These are phyloP conservation scores for Dichotomopilus funicola DNA, from an alignment of 2,329 filamentous ascomycete genomes.

Conservation along the genomic window DNA sequence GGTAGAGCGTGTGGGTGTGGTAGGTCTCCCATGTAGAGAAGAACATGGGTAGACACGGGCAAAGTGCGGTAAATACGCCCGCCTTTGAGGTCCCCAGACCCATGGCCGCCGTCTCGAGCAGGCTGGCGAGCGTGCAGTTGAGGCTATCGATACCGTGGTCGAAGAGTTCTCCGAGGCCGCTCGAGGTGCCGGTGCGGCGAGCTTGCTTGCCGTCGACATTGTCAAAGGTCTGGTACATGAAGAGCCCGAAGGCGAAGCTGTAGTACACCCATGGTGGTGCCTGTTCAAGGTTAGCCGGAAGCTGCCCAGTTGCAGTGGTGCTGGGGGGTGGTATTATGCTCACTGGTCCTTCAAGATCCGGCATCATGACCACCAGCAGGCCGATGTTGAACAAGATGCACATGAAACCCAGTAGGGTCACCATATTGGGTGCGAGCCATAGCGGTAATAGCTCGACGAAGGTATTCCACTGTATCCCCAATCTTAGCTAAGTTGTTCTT, in stretches of 20 bases:
- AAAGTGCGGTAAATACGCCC: constrained; percentile 84
- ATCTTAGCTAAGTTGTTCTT: constrained; percentile 16
- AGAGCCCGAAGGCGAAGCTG: constrained; percentile 90
- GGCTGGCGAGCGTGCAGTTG: constrained; percentile 89
- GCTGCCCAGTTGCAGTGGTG: background rate
- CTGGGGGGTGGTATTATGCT: constrained; percentile 26
- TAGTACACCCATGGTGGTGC: constrained; percentile 90
- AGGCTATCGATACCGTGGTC: constrained; percentile 98
- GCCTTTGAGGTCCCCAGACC: constrained; percentile 76
- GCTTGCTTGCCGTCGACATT: constrained; percentile 99
- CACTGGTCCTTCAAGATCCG: constrained; percentile 85
- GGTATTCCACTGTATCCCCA: constrained; percentile 73
- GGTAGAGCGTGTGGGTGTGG: constrained; percentile 93
- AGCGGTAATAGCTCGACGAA: constrained; percentile 86
- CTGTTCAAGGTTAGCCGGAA: constrained; percentile 34
- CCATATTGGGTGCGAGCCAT: constrained; percentile 98
- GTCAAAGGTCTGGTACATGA: constrained; percentile 99
- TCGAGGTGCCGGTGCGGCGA: constrained; percentile 87
- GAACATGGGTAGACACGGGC: constrained; percentile 95
- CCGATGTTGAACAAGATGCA: constrained; percentile 85
- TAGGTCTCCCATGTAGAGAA: constrained; percentile 99
- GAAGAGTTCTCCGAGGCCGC: constrained; percentile 90
- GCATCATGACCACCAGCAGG: constrained; percentile 69
- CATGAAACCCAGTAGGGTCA: constrained; percentile 89
- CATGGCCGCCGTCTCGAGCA: constrained; percentile 90